A percentile compares a stretch with the other conserved stretches of the same genome.
Conservation (phyloP, 192 early-diverging fungal genomes). For the Ambispora gerdemannii region DNA sequence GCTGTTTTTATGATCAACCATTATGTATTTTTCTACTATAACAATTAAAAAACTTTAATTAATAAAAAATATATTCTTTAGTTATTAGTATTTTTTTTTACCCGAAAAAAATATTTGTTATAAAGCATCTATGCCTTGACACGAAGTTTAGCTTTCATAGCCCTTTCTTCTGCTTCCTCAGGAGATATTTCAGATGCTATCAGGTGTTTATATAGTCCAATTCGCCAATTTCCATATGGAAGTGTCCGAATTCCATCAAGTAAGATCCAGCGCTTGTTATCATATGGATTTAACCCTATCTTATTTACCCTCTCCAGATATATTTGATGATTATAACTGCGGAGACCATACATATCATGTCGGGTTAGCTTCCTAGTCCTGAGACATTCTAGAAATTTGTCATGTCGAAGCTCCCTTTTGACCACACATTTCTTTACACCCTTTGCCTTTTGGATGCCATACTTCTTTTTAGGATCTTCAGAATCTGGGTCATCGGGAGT, state of each 20-base stretch:
- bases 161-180: not conserved
- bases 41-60: not conserved
- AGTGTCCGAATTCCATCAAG: not conserved
- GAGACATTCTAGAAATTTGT: slow-evolving; percentile 24
- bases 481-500: not conserved
- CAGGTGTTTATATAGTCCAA: too few species aligned
- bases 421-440: slow-evolving; percentile 25
- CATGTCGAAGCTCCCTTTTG: slow-evolving; percentile 24
- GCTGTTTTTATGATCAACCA: slow-evolving; percentile 13
- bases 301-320: slow-evolving; percentile 13
- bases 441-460: slow-evolving; percentile 19
- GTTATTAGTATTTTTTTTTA: not conserved
- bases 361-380: too few species aligned
- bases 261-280: slow-evolving; percentile 16
- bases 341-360: slow-evolving; percentile 22
- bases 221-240: too few species aligned
- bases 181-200: too few species aligned
- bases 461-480: not conserved
- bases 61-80: slow-evolving; percentile 7
- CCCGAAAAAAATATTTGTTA: slow-evolving; percentile 2
- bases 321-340: slow-evolving; percentile 11
- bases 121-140: not conserved
- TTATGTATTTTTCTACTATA: slow-evolving; percentile 10
- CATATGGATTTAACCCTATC: slow-evolving; percentile 23
- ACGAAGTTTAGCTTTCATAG: not conserved